Evolutionary conservation across 352 stramenopile genomes (phyloP).

Genomic region (Peronosclerospora sorghi): DNA sequence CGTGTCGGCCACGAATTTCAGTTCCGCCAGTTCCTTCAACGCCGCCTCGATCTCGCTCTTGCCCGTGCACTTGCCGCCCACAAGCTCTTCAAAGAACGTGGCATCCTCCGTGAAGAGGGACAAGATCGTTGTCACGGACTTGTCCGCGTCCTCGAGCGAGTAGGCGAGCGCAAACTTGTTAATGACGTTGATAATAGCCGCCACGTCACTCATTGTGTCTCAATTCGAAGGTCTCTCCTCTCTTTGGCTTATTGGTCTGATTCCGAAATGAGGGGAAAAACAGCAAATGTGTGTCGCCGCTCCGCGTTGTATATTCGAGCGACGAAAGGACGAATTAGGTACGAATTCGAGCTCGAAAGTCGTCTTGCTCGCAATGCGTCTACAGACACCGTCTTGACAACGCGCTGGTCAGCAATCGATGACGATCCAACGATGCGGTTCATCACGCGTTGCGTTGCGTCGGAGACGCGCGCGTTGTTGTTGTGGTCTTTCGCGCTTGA

Average conservation of each 20-base stretch:
- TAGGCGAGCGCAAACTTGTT: conserved; percentile 74
- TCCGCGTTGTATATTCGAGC: conserved; percentile 5
- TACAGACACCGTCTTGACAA: no score
- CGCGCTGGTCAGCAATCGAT: background rate
- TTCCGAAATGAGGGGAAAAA: conserved; percentile 14
- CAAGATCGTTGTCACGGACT: conserved; percentile 55
- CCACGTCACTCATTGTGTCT: conserved; percentile 54
- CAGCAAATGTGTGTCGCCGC: background rate
- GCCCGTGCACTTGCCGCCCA: conserved; percentile 45
- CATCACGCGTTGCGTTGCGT: background rate
- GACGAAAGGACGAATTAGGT: conserved; percentile 5
- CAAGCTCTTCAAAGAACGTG: conserved; percentile 65
- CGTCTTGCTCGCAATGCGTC: no score
- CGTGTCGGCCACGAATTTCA: conserved; percentile 78
- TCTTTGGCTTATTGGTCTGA: conserved; percentile 15
- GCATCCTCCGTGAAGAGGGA: conserved; percentile 65
- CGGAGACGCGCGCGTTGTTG: no score
- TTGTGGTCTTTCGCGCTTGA: no score
- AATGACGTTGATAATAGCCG: conserved; percentile 74
- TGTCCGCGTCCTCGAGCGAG: conserved; percentile 65
- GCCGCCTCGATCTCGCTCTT: conserved; percentile 61
- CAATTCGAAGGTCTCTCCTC: background rate
- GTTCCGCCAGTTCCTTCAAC: conserved; percentile 49
- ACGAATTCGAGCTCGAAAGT: conserved; percentile 1
- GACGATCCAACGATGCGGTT: background rate